A percentile compares a stretch with the other conserved stretches of the same genome.
Conservation (phyloP, 1,284 basidiomycete genomes). For the Blastosporella zonata region DNA sequence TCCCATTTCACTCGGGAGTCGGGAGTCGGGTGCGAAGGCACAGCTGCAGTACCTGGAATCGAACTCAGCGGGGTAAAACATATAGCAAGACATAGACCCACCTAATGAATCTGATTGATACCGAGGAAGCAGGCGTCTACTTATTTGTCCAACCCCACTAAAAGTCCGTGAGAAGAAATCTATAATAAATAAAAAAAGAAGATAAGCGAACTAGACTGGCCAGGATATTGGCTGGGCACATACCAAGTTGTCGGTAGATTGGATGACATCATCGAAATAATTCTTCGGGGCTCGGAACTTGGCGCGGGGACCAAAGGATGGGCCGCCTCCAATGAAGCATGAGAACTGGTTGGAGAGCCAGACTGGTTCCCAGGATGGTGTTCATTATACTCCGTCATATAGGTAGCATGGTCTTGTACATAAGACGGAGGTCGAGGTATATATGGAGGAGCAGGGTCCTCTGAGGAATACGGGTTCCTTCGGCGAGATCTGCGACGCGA, state of each 20-base stretch:
- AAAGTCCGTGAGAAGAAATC: constrained; percentile 3
- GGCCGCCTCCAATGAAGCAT: constrained; percentile 8
- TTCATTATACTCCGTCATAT: neutral
- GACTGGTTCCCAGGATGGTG: constrained; percentile 7
- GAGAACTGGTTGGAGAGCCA: constrained; percentile 10
- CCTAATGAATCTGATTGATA: neutral
- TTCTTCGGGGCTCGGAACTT: constrained; percentile 1
- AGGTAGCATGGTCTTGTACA: constrained; percentile 8
- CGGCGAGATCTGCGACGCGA: constrained; percentile 31
- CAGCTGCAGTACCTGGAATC: too few relatives aligned
- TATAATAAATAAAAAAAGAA: too few relatives aligned
- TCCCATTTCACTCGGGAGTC: too few relatives aligned
- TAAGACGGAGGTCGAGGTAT: constrained; percentile 41
- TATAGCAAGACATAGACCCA: too few relatives aligned
- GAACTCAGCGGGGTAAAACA: too few relatives aligned
- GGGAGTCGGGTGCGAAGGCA: too few relatives aligned
- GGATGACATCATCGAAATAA: neutral
- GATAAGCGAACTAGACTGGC: too few relatives aligned
- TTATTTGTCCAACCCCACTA: neutral
- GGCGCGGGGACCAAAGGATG: constrained; percentile 2
- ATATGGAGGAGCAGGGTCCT: constrained; percentile 43
- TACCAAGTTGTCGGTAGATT: too few relatives aligned
- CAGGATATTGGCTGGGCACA: too few relatives aligned
- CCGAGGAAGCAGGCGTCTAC: neutral
- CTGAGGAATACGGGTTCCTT: constrained; percentile 24